Conservation (phyloP, 2,329 filamentous ascomycete species). For the Penicillium sp. region DNA sequence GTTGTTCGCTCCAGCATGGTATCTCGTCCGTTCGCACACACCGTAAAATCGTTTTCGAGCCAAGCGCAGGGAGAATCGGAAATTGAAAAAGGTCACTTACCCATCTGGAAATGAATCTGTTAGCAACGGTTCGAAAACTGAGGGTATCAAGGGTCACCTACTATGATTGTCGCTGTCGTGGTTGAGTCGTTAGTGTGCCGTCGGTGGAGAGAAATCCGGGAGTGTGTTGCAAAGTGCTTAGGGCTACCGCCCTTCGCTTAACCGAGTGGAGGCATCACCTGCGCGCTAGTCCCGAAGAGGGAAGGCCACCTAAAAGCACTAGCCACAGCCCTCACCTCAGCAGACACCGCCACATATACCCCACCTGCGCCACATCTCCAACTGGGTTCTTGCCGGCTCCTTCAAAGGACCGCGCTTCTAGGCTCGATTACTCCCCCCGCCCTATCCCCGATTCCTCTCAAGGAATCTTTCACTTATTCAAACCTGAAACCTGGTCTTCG, state of each 20-base stretch:
- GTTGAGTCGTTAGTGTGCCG: conserved; percentile 43
- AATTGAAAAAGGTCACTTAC: conserved; percentile 54
- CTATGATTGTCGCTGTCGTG: conserved; percentile 59
- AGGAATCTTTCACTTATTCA: neutral
- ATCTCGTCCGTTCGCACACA: conserved; percentile 35
- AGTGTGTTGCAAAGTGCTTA: conserved; percentile 49
- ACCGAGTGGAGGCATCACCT: conserved; percentile 37
- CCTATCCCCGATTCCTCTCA: neutral
- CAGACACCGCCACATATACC: conserved; percentile 3
- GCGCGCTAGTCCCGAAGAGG: conserved; percentile 34
- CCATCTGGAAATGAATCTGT: conserved; percentile 57
- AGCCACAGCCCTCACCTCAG: neutral
- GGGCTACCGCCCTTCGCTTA: conserved; percentile 51
- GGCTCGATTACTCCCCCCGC: neutral
- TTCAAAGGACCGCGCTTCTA: neutral
- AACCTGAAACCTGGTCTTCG: neutral
- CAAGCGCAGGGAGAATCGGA: conserved; percentile 27
- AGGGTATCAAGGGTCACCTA: conserved; percentile 37
- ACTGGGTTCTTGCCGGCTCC: too few relatives aligned
- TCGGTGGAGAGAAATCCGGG: conserved; percentile 41
- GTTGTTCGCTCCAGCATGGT: conserved; percentile 14
- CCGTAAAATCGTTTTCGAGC: conserved; percentile 33
- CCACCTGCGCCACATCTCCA: conserved; percentile 1
- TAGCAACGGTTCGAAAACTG: conserved; percentile 29
- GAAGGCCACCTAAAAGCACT: neutral